These are phyloP conservation scores for Tricholoma hemisulphureum DNA, from an alignment of 768 basidiomycete species.

Conservation along the genomic window DNA sequence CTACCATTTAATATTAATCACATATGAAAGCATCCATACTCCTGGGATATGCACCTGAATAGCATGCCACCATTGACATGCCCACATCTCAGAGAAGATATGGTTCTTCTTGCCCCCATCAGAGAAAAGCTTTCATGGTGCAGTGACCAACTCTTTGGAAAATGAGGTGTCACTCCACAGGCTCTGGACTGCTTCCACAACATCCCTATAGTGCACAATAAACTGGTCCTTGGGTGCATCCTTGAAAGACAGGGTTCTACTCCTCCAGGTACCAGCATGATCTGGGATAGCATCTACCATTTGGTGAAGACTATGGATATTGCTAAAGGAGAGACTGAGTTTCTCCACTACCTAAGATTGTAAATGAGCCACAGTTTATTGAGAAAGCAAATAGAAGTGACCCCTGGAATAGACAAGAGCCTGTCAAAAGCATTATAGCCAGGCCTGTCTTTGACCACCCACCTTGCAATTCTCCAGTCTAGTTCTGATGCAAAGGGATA, in stretches of 20 bases:
- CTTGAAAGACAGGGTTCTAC: conserved; percentile 15
- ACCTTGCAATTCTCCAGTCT: too few relatives aligned
- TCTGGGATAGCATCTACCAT: conserved; percentile 27
- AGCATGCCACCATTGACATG: conserved; percentile 51
- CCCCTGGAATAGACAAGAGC: too few relatives aligned
- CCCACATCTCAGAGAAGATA: conserved; percentile 43
- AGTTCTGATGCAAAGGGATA: too few relatives aligned
- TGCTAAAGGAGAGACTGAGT: conserved; percentile 26
- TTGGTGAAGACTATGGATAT: conserved; percentile 22
- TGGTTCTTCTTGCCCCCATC: conserved; percentile 23
- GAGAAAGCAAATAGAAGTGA: too few relatives aligned
- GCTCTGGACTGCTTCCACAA: conserved; percentile 35
- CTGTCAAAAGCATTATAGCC: too few relatives aligned
- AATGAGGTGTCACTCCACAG: conserved; percentile 35
- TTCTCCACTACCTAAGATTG: conserved; percentile 19
- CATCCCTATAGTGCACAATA: conserved; percentile 20
- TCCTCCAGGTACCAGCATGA: neutral
- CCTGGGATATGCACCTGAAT: conserved; percentile 37
- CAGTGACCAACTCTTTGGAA: conserved; percentile 25
- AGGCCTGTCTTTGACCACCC: too few relatives aligned
- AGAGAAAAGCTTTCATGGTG: conserved; percentile 36
- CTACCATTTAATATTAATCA: neutral
- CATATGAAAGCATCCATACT: neutral
- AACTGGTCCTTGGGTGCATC: conserved; percentile 19
- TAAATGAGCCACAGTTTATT: too few relatives aligned